Evolutionary conservation across 1,284 basidiomycete species (phyloP).

Genomic region (Neolentinus lepideus): DNA sequence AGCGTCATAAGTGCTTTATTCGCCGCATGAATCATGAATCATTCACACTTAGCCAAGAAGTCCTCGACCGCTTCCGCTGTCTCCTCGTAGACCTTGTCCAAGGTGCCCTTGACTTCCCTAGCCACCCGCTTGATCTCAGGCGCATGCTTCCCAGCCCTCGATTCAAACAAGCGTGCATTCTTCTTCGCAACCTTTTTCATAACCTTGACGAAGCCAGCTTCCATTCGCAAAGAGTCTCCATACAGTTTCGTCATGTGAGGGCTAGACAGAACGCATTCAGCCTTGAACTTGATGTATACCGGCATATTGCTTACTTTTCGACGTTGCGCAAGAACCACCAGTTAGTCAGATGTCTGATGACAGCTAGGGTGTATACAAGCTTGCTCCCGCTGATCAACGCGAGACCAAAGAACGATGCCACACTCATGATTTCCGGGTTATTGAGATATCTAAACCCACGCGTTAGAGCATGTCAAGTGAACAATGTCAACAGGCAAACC

Average conservation of each 20-base stretch:
- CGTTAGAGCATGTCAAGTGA: not conserved
- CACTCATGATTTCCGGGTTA: conserved; percentile 95
- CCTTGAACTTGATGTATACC: not conserved
- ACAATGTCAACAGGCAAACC: conserved; percentile 30
- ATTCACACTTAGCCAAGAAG: conserved; percentile 84
- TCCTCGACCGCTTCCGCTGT: conserved; percentile 89
- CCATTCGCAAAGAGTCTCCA: conserved; percentile 86
- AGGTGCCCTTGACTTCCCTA: conserved; percentile 85
- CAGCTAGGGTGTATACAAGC: conserved; percentile 78
- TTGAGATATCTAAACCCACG: conserved; percentile 65
- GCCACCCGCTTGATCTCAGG: conserved; percentile 77
- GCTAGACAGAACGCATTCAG: conserved; percentile 30
- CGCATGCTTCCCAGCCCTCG: conserved; percentile 59
- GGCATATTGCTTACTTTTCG: conserved; percentile 61
- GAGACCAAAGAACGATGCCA: conserved; percentile 91
- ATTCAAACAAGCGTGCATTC: conserved; percentile 69
- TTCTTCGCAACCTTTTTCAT: conserved; percentile 86
- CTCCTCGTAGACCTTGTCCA: conserved; percentile 93
- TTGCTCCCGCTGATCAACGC: conserved; percentile 88
- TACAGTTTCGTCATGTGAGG: conserved; percentile 98
- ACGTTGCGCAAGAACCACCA: conserved; percentile 90
- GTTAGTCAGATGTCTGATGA: conserved; percentile 78
- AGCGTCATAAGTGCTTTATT: not conserved
- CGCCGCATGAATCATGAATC: conserved; percentile 4
- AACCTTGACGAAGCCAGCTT: conserved; percentile 95